Evolutionary conservation across 2,329 filamentous ascomycete genomes (phyloP).

Genomic region (Penicillium polonicum): DNA sequence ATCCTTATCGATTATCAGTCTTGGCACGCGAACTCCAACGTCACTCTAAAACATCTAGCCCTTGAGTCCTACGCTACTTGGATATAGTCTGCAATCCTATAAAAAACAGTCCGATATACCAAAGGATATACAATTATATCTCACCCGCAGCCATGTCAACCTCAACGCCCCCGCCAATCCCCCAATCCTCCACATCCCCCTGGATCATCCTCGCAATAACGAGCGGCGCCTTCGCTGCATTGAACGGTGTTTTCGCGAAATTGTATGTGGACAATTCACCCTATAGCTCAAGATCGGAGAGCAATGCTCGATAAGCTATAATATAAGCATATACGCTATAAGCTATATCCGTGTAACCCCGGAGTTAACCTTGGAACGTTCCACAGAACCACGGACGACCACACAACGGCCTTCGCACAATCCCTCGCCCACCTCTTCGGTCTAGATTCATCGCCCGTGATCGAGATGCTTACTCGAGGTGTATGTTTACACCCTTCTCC

Average conservation of each 20-base stretch:
- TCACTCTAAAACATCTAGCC: neutral
- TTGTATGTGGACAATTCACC: conserved; percentile 46
- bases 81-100: conserved; percentile 7
- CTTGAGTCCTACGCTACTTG: neutral
- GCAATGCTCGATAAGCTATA: neutral
- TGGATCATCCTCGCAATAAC: conserved; percentile 59
- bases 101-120: neutral
- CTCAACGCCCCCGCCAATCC: conserved; percentile 2
- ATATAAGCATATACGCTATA: neutral
- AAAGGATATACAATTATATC: neutral
- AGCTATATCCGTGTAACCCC: neutral
- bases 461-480: conserved; percentile 53
- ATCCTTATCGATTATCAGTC: conserved; percentile 10
- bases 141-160: conserved; percentile 5
- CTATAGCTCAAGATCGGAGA: neutral
- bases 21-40: conserved; percentile 17
- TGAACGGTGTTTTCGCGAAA: conserved; percentile 68
- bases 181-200: conserved; percentile 23
- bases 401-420: conserved; percentile 55
- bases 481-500: conserved; percentile 41
- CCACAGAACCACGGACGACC: conserved; percentile 58
- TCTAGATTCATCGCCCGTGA: conserved; percentile 36
- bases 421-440: conserved; percentile 48
- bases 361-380: neutral
- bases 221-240: conserved; percentile 62